Conservation (phyloP, 2,329 filamentous ascomycete species). For the Aspergillus ochraceoroseus region DNA sequence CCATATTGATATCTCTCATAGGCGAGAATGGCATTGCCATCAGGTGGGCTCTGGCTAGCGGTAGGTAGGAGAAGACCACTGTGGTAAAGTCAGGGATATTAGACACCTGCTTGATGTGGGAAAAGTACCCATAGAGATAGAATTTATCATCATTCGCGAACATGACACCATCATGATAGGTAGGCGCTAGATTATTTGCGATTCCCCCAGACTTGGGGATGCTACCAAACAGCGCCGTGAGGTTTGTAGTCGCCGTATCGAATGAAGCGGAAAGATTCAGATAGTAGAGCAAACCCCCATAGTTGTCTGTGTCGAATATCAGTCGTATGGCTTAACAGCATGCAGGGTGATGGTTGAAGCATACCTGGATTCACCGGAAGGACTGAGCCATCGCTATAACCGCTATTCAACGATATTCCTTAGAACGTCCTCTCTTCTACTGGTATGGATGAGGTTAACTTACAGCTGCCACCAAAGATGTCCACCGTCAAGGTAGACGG, state of each 20-base stretch:
- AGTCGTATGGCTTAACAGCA: neutral
- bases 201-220: conserved; percentile 49
- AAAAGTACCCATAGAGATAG: conserved; percentile 54
- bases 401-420: neutral
- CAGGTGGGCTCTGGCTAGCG: conserved; percentile 24
- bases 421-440: neutral
- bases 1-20: conserved; percentile 56
- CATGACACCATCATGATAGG: conserved; percentile 59
- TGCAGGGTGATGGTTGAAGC: no score
- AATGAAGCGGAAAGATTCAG: conserved; percentile 58
- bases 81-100: conserved; percentile 1
- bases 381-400: neutral
- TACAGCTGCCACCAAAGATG: conserved; percentile 50
- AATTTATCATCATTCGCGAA: conserved; percentile 61
- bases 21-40: conserved; percentile 15
- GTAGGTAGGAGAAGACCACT: conserved; percentile 47
- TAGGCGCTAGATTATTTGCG: conserved; percentile 51
- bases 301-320: conserved; percentile 40
- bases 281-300: conserved; percentile 51
- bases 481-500: conserved; percentile 63
- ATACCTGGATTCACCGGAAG: neutral
- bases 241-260: conserved; percentile 47
- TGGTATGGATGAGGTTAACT: neutral
- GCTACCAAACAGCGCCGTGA: conserved; percentile 49
- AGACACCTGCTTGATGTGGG: neutral